Evolutionary conservation across 2,329 filamentous ascomycete genomes (phyloP), one percentile per base, ranked within the genome.

Genomic region (Hypoxylon sp.): DNA sequence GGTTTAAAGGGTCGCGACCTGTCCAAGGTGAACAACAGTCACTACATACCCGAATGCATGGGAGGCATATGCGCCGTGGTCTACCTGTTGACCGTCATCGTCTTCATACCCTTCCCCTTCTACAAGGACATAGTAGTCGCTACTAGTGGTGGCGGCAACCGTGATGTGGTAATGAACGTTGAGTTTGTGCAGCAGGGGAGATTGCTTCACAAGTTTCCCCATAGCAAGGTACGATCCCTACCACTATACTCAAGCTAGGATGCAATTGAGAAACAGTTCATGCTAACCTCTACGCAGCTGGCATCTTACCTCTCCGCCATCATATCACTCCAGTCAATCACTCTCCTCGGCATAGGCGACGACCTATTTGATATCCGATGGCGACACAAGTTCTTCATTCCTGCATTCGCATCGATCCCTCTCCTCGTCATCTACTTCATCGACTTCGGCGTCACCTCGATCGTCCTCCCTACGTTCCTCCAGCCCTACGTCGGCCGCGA

Each of bases 381-480:
- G 95, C 91, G 95, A 56, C 94, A 99, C 85, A 99, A 99, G 82
- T 93, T 97, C 80, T 91, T 97, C 82, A 97, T 99, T 71, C 95
- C 95, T 5, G 95, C 93, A 61, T 91, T 99, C 71, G 94, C 94
- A 59, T 91, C 93, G 48, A 92, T 98, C 63, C 95, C 95, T 15
- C 90, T 98, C 79, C 89, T 99, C 10, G 92, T 97, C 67, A 91
- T 99, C 71, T 99, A 99, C 84, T 97, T 97, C 81, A 93, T 98
- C 78, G 94, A 98, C 79, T 99, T 98, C 77, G 94, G 93, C 68
- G 94, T 99, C 66, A 99, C 95, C 11, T 92, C 94, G 59, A 92
- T 99, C 74, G 93, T 98, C 41, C 89, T 99, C 6, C 95, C 95
- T 5, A 86, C 93, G 28, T 91, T 92, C 51, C 85, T 99, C 17